Percentiles rank a stretch among this genome's conserved stretches.
Evolutionary conservation across 148 eudicot genomes (phyloP).

Genomic region (Arbutus unedo): DNA sequence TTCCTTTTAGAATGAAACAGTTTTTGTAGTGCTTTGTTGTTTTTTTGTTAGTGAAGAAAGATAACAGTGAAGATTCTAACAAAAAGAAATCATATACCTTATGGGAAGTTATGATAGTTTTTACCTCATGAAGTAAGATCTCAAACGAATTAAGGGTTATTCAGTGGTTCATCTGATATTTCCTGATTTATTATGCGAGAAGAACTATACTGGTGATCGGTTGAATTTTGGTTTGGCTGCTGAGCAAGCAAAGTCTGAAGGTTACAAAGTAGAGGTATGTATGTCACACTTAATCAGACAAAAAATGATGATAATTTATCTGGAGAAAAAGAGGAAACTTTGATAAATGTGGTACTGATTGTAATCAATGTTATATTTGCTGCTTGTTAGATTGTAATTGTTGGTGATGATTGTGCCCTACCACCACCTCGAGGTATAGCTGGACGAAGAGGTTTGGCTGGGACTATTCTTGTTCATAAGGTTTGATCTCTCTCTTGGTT

Average conservation of each 20-base stretch:
- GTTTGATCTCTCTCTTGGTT: conserved; percentile 31
- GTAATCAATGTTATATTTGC: neutral
- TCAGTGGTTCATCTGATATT: neutral
- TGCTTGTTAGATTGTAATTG: conserved; percentile 74
- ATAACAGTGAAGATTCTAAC: neutral
- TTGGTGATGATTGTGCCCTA: conserved; percentile 96
- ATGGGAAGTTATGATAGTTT: neutral
- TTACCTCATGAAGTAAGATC: neutral
- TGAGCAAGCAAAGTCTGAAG: conserved; percentile 97
- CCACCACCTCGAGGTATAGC: conserved; percentile 97
- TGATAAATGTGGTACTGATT: neutral
- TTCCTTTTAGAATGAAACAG: neutral
- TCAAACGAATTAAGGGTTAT: neutral
- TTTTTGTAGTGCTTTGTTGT: neutral
- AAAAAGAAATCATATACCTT: neutral
- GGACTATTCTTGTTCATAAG: conserved; percentile 91
- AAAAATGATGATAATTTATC: neutral
- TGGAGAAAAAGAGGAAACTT: neutral
- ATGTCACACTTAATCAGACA: neutral
- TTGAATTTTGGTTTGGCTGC: conserved; percentile 97
- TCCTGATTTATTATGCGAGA: conserved; percentile 10
- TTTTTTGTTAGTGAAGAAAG: neutral
- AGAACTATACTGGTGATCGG: conserved; percentile 97
- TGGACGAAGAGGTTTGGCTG: conserved; percentile 98
- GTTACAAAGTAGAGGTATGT: conserved; percentile 87